Base-by-base conservation (phyloP, 352 stramenopile species). In the Pythium oligandrum region DNA sequence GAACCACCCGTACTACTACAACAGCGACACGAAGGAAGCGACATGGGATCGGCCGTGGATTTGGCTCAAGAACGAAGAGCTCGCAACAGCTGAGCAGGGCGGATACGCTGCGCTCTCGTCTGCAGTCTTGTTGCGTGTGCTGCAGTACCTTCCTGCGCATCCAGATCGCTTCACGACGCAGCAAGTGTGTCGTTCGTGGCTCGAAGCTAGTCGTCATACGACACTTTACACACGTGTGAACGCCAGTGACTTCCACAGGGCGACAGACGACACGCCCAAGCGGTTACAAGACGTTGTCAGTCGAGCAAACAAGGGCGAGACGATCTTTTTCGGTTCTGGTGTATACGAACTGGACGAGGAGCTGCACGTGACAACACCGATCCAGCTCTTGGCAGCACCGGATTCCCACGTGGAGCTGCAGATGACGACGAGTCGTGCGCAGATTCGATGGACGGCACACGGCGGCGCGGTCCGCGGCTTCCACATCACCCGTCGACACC, bases 1-100 rank as follows among this genome's bases (percentile, higher is more conserved):
- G 37, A 70, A 68, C n/a, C 71, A 88, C 35, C 75, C 71, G n/a
- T 98, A 97, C 56, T 98, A 93, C 71, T 97, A 91, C 54, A 98
- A 98, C 64, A 59, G 51, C 30, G 90, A 98, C 65, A 97, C 93
- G 26, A 89, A 86, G 6, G 93, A 98, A 80, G 91, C 92, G 33
- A 82, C 84, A 39, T 98, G 91, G 92, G 88, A 98, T 53, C 95
- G 84, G 43, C 96, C 96, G n/a, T 43, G 55, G 4, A 78, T 98
- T 31, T 74, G 95, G 51, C 49, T 86, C n/a, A 84, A 94, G 51
- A 86, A 97, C 48, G 81, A 98, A 59, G 83, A 90, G 44, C 51
- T 97, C 37, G 75, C 78, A 17, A 61, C 64, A 6, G 88, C 93
- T 31, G 63, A 64, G 31, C 32, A 68, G 33, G 59, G 79, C 48